phyloP scores from a whole-genome alignment of 345 rosid genomes.

The Citropsis articulata region DNA sequence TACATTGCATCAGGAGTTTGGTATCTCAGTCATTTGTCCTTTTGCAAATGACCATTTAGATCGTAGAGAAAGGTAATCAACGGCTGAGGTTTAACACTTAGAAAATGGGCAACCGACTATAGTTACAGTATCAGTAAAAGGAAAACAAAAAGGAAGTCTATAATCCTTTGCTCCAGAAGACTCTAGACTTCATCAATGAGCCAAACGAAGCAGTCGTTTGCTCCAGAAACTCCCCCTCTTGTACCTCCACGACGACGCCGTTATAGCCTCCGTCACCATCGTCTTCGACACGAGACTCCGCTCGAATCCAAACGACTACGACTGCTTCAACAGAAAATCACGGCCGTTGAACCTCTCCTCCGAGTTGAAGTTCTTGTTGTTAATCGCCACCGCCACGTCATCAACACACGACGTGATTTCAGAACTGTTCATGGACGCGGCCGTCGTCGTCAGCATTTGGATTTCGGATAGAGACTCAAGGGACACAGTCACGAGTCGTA shows the following conservation, averaged over 20 bases:
- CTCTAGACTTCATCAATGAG: conserved; percentile 60
- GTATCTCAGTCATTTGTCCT: too few relatives aligned
- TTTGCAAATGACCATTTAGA: too few relatives aligned
- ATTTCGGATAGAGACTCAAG: conserved; percentile 30
- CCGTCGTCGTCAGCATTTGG: not conserved
- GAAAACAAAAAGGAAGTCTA: too few relatives aligned
- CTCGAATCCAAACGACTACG: conserved; percentile 82
- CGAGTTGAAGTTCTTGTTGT: conserved; percentile 17
- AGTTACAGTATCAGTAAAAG: too few relatives aligned
- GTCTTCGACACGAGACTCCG: conserved; percentile 67
- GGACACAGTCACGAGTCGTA: conserved; percentile 16
- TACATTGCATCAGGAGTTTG: too few relatives aligned
- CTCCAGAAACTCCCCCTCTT: conserved; percentile 71
- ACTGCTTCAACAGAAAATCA: conserved; percentile 52
- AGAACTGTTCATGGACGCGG: conserved; percentile 15
- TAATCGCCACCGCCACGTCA: conserved; percentile 41
- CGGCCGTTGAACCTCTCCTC: conserved; percentile 49
- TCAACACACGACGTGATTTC: conserved; percentile 54
- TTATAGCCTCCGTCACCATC: conserved; percentile 58
- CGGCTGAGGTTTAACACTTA: too few relatives aligned
- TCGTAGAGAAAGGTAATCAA: too few relatives aligned
- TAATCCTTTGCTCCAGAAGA: conserved; percentile 32
- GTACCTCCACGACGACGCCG: conserved; percentile 80
- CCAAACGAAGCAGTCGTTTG: conserved; percentile 81
- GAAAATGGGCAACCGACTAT: too few relatives aligned